phyloP scores from a whole-genome alignment of 352 stramenopile genomes.

The Phytophthora fragariaefolia region DNA sequence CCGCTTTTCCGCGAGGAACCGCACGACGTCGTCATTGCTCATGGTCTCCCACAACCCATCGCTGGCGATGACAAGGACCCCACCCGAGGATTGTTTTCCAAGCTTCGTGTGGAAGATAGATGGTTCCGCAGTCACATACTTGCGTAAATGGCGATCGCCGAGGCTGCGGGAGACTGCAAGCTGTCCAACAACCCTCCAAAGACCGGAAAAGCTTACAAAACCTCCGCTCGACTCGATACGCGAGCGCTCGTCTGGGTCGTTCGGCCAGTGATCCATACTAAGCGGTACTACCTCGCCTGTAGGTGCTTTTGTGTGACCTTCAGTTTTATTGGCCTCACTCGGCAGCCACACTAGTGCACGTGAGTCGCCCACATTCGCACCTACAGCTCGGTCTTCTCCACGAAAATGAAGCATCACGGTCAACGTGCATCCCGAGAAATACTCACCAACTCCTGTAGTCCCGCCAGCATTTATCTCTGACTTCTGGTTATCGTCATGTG shows the following conservation, averaged over 20 bases:
- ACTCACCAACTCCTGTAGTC: conserved; percentile 34
- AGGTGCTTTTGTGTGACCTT: not conserved
- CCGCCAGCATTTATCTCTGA: conserved; percentile 1
- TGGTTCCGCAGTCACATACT: conserved; percentile 85
- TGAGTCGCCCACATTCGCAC: conserved; percentile 90
- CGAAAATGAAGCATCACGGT: conserved; percentile 78
- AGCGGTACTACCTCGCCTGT: conserved; percentile 29
- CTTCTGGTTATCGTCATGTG: conserved; percentile 7
- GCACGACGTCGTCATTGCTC: conserved; percentile 52
- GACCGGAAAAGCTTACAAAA: conserved; percentile 70
- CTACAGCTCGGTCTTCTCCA: conserved; percentile 55
- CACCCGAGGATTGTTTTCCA: conserved; percentile 3
- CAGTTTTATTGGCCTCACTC: not conserved
- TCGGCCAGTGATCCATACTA: conserved; percentile 72
- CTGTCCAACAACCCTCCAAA: conserved; percentile 90
- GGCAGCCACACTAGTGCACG: conserved; percentile 62
- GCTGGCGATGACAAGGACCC: conserved; percentile 67
- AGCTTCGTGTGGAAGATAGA: conserved; percentile 62
- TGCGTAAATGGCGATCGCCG: conserved; percentile 88
- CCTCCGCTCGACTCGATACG: conserved; percentile 82
- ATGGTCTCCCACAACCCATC: conserved; percentile 84
- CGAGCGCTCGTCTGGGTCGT: conserved; percentile 49
- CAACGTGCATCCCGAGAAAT: conserved; percentile 86
- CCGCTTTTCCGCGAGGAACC: conserved; percentile 49
- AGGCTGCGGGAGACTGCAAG: conserved; percentile 93